phyloP scores from a whole-genome alignment of 169 alveolate genomes.

The Eimeria falciformis region DNA sequence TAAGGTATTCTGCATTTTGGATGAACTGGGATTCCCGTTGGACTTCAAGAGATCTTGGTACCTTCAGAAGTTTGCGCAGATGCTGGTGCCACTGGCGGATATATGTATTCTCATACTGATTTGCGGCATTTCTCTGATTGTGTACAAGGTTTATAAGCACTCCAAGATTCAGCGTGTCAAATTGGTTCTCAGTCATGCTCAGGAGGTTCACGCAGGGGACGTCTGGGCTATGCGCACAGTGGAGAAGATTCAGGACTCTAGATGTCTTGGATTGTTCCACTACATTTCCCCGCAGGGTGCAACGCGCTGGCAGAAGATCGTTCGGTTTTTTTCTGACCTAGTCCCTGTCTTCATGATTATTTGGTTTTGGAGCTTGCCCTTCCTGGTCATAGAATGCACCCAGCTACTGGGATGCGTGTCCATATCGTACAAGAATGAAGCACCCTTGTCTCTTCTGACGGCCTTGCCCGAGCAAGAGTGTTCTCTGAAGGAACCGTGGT shows the following conservation, averaged over 20 bases:
- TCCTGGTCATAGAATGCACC: slow-evolving; percentile 74
- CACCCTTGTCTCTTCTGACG: slow-evolving; percentile 50
- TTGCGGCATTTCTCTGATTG: slow-evolving; percentile 16
- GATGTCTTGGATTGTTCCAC: slow-evolving; percentile 75
- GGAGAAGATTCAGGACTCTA: slow-evolving; percentile 44
- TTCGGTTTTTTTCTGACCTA: slow-evolving; percentile 70
- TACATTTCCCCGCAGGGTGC: slow-evolving; percentile 54
- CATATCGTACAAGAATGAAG: slow-evolving; percentile 63
- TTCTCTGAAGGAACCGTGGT: slow-evolving; percentile 58
- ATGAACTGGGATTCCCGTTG: slow-evolving; percentile 56
- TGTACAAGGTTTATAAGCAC: slow-evolving; percentile 57
- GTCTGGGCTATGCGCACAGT: slow-evolving; percentile 70
- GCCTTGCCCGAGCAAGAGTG: slow-evolving; percentile 75
- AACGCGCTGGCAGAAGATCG: slow-evolving; percentile 28
- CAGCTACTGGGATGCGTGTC: slow-evolving; percentile 76
- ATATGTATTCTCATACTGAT: slow-evolving; percentile 57
- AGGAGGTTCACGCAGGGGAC: slow-evolving; percentile 75
- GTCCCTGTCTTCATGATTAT: slow-evolving; percentile 76
- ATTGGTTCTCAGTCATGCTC: slow-evolving; percentile 70
- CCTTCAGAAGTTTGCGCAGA: slow-evolving; percentile 73
- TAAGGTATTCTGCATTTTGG: slow-evolving; percentile 71
- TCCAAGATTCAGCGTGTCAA: slow-evolving; percentile 58
- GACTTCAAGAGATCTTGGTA: slow-evolving; percentile 65
- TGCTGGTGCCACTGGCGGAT: slow-evolving; percentile 76
- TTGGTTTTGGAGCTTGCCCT: slow-evolving; percentile 78